These are phyloP conservation scores for Boletus rex-veris DNA, from an alignment of 768 basidiomycete species.

Conservation along the genomic window DNA sequence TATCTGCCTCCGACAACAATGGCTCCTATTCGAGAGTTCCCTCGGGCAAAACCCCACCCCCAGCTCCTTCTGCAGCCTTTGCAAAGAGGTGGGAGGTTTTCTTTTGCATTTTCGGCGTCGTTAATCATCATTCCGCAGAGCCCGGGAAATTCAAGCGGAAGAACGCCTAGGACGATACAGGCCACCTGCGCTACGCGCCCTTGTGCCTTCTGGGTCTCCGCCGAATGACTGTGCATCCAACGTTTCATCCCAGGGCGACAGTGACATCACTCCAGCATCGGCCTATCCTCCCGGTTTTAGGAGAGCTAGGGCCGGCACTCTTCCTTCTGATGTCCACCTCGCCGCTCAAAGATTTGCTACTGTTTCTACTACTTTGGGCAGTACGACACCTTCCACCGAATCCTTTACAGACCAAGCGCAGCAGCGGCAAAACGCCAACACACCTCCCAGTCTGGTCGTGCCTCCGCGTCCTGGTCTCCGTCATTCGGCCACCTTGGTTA, in stretches of 20 bases:
- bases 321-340: slow-evolving; percentile 92
- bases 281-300: slow-evolving; percentile 85
- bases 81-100: slow-evolving; percentile 67
- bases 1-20: slow-evolving; percentile 81
- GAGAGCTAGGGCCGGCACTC: slow-evolving; percentile 95
- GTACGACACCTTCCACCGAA: slow-evolving; percentile 47
- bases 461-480: slow-evolving; percentile 64
- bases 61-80: slow-evolving; percentile 85
- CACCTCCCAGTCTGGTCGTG: slow-evolving; percentile 39
- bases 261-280: slow-evolving; percentile 58
- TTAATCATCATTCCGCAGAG: slow-evolving; percentile 43
- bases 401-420: slow-evolving; percentile 46
- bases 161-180: slow-evolving; percentile 70
- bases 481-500: slow-evolving; percentile 69
- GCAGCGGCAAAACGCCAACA: slow-evolving; percentile 35
- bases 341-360: slow-evolving; percentile 80
- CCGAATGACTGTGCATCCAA: slow-evolving; percentile 64
- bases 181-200: slow-evolving; percentile 72
- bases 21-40: slow-evolving; percentile 77
- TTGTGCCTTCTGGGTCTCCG: slow-evolving; percentile 68
- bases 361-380: slow-evolving; percentile 54
- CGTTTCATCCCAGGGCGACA: slow-evolving; percentile 56
- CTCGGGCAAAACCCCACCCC: slow-evolving; percentile 87
- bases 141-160: slow-evolving; percentile 81
- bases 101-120: slow-evolving; percentile 10